Conservation (phyloP, 2,329 filamentous ascomycete species). For the Cercospora zeae-maydis region DNA sequence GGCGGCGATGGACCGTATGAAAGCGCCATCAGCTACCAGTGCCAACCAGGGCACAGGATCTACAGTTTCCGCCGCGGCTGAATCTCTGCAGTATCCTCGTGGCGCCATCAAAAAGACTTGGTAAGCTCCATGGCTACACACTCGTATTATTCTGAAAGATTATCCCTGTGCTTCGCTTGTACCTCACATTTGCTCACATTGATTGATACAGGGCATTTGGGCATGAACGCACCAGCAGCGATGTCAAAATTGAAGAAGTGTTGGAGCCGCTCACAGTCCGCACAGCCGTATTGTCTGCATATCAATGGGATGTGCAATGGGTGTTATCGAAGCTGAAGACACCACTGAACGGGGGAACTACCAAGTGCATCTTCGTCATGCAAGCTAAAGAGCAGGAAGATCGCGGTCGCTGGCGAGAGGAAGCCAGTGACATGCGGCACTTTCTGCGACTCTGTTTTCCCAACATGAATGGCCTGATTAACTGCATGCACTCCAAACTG, state of each 20-base stretch:
- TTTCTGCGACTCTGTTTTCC: slow-evolving; percentile 72
- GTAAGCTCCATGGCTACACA: slow-evolving; percentile 27
- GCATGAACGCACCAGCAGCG: slow-evolving; percentile 58
- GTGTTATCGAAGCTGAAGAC: slow-evolving; percentile 59
- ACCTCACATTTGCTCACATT: background rate
- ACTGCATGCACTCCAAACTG: slow-evolving; percentile 90
- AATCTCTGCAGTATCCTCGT: slow-evolving; percentile 46
- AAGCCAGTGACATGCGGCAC: slow-evolving; percentile 32
- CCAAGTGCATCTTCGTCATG: slow-evolving; percentile 56
- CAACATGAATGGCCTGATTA: slow-evolving; percentile 65
- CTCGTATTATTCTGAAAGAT: background rate
- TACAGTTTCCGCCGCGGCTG: background rate
- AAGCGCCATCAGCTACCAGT: background rate
- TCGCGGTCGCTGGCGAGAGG: slow-evolving; percentile 27
- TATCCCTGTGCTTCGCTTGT: background rate
- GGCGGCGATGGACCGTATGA: slow-evolving; percentile 24
- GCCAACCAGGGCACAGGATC: background rate
- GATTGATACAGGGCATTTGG: slow-evolving; percentile 47
- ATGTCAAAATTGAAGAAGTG: slow-evolving; percentile 86
- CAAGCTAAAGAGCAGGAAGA: slow-evolving; percentile 51
- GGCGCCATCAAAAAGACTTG: slow-evolving; percentile 81
- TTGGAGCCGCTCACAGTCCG: slow-evolving; percentile 68
- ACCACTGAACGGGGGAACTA: slow-evolving; percentile 54
- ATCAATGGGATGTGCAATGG: slow-evolving; percentile 81
- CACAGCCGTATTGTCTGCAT: slow-evolving; percentile 80